Evolutionary conservation across 177 flowering plant species (phyloP).

Genomic region (Vitis hybrid): DNA sequence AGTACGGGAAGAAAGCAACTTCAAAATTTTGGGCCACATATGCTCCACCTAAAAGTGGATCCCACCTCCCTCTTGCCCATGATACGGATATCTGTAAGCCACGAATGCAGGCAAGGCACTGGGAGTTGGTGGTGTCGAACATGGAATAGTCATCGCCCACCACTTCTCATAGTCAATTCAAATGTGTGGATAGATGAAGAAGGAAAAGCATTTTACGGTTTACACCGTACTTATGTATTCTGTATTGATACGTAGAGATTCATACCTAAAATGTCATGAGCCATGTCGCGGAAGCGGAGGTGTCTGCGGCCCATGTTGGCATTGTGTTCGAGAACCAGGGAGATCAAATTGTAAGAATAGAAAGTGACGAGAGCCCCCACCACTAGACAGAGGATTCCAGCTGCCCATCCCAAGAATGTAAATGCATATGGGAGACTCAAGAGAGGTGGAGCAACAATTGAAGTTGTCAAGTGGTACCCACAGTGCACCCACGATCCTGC

Average conservation of each 20-base stretch:
- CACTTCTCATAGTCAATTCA: too few species aligned
- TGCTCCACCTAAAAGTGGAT: too few species aligned
- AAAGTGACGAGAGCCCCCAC: conserved; percentile 75
- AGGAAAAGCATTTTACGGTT: too few species aligned
- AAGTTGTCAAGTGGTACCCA: conserved; percentile 90
- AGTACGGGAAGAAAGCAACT: background rate
- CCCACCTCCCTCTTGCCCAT: too few species aligned
- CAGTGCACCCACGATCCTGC: conserved; percentile 91
- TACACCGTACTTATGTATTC: too few species aligned
- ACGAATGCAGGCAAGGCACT: too few species aligned
- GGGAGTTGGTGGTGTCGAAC: too few species aligned
- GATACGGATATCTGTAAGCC: too few species aligned
- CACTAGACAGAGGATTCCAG: conserved; percentile 47
- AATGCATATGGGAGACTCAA: conserved; percentile 87
- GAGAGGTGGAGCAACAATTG: conserved; percentile 87
- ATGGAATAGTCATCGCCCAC: too few species aligned
- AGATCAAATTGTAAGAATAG: conserved; percentile 82
- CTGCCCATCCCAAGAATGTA: conserved; percentile 71
- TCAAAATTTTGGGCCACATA: too few species aligned
- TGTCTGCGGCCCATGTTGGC: conserved; percentile 71
- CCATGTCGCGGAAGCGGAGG: conserved; percentile 91
- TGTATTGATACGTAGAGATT: background rate
- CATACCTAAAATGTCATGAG: conserved; percentile 78
- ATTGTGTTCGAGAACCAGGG: conserved; percentile 81
- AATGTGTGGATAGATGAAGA: too few species aligned